Base-by-base conservation (phyloP, 139 green algal species). In the Deuterostichococcus epilithicus region DNA sequence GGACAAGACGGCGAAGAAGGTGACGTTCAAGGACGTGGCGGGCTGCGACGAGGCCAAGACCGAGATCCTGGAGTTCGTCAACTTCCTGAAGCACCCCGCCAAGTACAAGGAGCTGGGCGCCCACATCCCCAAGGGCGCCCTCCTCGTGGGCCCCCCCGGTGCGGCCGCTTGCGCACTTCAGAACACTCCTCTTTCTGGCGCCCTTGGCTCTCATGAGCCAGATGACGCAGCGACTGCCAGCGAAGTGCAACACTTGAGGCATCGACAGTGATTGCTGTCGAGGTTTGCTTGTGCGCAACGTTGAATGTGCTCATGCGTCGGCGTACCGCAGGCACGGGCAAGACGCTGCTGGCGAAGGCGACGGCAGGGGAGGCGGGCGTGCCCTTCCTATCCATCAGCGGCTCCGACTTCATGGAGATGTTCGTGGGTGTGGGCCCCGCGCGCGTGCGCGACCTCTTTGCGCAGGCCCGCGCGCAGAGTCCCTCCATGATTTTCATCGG, bases 51-150 rank as follows among this genome's bases (percentile, higher is more conserved):
- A 99, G 81, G 95, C 94, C 35, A 98, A 98, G 89, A 74, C 83
- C 68, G 93, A 98, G 86, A 93, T 99, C 80, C 97, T 97, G 91
- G 94, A 99, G 90, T 98, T 99, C 90, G 94, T 99, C 35, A 91
- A 97, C 76, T 99, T 99, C 74, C 78, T 80, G 68, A 94, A 95
- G 80, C 88, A 88, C 33, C 92, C 92, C 0, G 78, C 86, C 70
- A 96, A 95, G 84, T 91, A 92, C 74, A 87, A 86, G 74, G 86
- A 94, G 39, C 85, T 97, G 76, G 91, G 94, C 3, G 95, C 93
- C 37, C 93, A 94, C 73, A 97, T 98, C 72, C 95, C 95, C 34
- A 95, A 94, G 79, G 95, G 95, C 0, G 94, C 93, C 25, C 88
- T 98, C 39, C 84, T 97, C 58, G 89, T 97, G 28, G 88, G 94